phyloP scores from a whole-genome alignment of 352 stramenopile species.

The Globisporangium nodosum region DNA sequence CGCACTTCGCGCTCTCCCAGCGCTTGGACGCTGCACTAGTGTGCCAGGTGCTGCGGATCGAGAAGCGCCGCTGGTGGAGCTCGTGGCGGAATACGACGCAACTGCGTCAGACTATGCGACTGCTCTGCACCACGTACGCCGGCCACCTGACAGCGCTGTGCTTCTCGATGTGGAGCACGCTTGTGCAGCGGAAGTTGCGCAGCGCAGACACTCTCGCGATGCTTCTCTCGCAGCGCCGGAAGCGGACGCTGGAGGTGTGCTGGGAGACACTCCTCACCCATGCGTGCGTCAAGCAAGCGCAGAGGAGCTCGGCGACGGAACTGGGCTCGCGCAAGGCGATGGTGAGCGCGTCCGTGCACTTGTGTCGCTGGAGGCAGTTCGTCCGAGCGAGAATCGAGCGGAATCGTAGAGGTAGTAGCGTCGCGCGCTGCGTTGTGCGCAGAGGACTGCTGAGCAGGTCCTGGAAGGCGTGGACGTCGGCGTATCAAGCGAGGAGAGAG shows the following conservation, averaged over 20 bases:
- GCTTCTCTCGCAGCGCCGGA: not conserved
- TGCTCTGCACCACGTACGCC: not conserved
- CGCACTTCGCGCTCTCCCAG: not conserved
- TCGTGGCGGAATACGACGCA: constrained; percentile 3
- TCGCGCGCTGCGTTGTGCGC: not conserved
- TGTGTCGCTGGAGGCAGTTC: constrained; percentile 1
- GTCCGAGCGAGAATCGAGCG: not conserved
- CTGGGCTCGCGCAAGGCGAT: not conserved
- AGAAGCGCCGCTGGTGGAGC: constrained; percentile 1
- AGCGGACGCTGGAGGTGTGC: not conserved
- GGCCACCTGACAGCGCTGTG: not conserved
- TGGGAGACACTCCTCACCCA: constrained; percentile 4
- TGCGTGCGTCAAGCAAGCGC: not conserved
- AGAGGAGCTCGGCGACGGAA: not conserved
- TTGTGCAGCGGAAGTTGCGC: constrained; percentile 2
- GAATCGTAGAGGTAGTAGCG: not conserved
- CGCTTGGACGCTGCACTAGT: not conserved
- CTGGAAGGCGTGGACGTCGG: constrained; percentile 1
- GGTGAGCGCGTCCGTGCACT: not conserved
- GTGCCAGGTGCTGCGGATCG: not conserved
- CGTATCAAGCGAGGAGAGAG: not conserved
- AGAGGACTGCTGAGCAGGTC: not conserved
- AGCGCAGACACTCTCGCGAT: not conserved
- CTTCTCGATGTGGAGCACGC: not conserved
- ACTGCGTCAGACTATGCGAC: not conserved